Evolutionary conservation across 345 rosid species (phyloP).

Genomic region (Mallotus nudiflorus): DNA sequence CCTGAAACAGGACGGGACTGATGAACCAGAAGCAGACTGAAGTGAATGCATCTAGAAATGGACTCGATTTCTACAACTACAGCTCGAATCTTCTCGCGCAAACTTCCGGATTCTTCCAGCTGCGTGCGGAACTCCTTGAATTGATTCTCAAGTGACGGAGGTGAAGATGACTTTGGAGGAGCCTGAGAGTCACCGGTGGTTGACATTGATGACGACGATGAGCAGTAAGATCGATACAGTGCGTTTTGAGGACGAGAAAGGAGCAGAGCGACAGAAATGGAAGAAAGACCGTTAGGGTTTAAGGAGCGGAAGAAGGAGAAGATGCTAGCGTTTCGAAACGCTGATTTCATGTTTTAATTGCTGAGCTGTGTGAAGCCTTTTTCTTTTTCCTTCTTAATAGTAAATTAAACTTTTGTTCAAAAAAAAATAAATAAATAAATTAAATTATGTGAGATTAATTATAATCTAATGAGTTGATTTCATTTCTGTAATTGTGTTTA

Average conservation of each 20-base stretch:
- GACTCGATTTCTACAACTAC: conserved; percentile 81
- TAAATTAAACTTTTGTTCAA: too few species aligned
- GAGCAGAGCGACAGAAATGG: not conserved
- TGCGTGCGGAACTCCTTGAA: conserved; percentile 71
- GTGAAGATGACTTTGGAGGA: conserved; percentile 23
- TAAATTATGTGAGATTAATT: too few species aligned
- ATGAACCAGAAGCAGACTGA: conserved; percentile 78
- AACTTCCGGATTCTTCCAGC: conserved; percentile 68
- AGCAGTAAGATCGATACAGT: conserved; percentile 2
- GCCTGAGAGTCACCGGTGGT: conserved; percentile 44
- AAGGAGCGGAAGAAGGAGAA: conserved; percentile 2
- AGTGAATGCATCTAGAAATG: conserved; percentile 62
- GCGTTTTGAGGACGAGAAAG: not conserved
- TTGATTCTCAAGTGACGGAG: conserved; percentile 61
- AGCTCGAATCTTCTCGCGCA: conserved; percentile 71
- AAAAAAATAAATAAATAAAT: too few species aligned
- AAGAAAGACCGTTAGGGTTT: not conserved
- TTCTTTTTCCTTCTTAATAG: not conserved
- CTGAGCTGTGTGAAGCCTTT: too few species aligned
- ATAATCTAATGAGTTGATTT: too few species aligned
- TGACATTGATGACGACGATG: conserved; percentile 49
- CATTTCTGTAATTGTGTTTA: too few species aligned
- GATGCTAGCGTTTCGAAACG: conserved; percentile 16
- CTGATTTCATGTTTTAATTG: conserved; percentile 19
- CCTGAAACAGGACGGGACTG: conserved; percentile 86